Evolutionary conservation across 768 basidiomycete species (phyloP).

Genomic region (Pleurotus sapidus): DNA sequence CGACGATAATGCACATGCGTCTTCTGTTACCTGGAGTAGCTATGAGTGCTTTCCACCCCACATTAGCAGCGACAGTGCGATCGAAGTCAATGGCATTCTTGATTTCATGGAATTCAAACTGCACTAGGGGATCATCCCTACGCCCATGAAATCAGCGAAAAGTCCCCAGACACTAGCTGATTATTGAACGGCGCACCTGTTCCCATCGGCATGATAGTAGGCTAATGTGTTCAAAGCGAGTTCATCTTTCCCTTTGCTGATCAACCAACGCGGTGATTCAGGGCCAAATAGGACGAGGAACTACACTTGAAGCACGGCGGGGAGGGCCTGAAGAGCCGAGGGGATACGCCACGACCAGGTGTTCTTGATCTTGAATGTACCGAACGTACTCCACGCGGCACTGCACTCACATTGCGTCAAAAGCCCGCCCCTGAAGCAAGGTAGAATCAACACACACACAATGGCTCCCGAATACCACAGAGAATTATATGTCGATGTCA

Average conservation of each 20-base stretch:
- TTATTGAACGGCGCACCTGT: constrained; percentile 22
- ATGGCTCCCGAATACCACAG: constrained; percentile 74
- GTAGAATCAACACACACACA: constrained; percentile 36
- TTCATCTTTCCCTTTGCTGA: constrained; percentile 53
- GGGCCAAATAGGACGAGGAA: constrained; percentile 61
- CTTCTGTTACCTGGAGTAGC: constrained; percentile 49
- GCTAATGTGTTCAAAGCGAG: constrained; percentile 51
- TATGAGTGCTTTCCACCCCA: constrained; percentile 44
- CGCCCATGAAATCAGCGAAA: not conserved
- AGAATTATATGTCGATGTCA: constrained; percentile 69
- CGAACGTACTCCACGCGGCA: constrained; percentile 73
- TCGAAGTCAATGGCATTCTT: constrained; percentile 50
- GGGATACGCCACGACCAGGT: constrained; percentile 76
- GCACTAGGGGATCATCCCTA: constrained; percentile 52
- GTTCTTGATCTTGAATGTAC: constrained; percentile 57
- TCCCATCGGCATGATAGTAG: constrained; percentile 53
- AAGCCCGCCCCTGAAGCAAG: not conserved
- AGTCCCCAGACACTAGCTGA: not conserved
- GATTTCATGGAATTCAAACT: constrained; percentile 65
- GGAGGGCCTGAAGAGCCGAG: constrained; percentile 59
- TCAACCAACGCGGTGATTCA: constrained; percentile 73
- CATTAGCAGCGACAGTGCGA: constrained; percentile 22
- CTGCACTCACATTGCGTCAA: constrained; percentile 18
- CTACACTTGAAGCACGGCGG: constrained; percentile 58
- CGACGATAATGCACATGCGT: constrained; percentile 54